Evolutionary conservation across 1,139 yeast species (phyloP).

Genomic region (Nakaseomyces kungkrabaensis): DNA sequence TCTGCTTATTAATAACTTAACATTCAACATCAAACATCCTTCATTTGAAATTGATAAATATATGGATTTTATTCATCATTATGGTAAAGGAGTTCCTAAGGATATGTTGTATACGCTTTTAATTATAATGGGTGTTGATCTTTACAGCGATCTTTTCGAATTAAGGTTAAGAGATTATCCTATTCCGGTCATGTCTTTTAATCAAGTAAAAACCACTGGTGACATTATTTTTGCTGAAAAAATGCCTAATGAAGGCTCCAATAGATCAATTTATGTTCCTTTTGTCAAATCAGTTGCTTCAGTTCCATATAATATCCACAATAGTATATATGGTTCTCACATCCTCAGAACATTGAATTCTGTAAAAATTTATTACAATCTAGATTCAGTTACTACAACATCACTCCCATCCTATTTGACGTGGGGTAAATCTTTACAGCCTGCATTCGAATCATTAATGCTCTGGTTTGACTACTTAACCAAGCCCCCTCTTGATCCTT

Average conservation of each 20-base stretch:
- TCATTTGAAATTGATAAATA: slow-evolving; percentile 41
- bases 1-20: slow-evolving; percentile 37
- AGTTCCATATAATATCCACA: slow-evolving; percentile 30
- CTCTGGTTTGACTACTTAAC: slow-evolving; percentile 69
- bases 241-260: slow-evolving; percentile 33
- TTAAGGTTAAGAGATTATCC: slow-evolving; percentile 55
- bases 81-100: slow-evolving; percentile 72
- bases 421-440: slow-evolving; percentile 78
- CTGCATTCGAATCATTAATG: slow-evolving; percentile 70
- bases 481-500: slow-evolving; percentile 68
- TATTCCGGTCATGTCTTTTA: slow-evolving; percentile 35
- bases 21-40: slow-evolving; percentile 43
- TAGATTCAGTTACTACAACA: slow-evolving; percentile 44
- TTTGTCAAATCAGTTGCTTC: slow-evolving; percentile 35
- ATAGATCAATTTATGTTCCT: slow-evolving; percentile 50
- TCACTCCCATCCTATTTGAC: slow-evolving; percentile 55
- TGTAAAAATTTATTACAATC: slow-evolving; percentile 57
- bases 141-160: slow-evolving; percentile 41
- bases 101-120: slow-evolving; percentile 54
- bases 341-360: slow-evolving; percentile 45
- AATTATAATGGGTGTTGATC: slow-evolving; percentile 40
- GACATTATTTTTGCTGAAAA: slow-evolving; percentile 46
- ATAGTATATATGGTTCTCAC: slow-evolving; percentile 50
- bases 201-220: slow-evolving; percentile 35
- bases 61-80: slow-evolving; percentile 48